Evolutionary conservation across 2,329 filamentous ascomycete genomes (phyloP), one percentile per base, ranked within the genome.

Genomic region (Fusarium pilosicola): DNA sequence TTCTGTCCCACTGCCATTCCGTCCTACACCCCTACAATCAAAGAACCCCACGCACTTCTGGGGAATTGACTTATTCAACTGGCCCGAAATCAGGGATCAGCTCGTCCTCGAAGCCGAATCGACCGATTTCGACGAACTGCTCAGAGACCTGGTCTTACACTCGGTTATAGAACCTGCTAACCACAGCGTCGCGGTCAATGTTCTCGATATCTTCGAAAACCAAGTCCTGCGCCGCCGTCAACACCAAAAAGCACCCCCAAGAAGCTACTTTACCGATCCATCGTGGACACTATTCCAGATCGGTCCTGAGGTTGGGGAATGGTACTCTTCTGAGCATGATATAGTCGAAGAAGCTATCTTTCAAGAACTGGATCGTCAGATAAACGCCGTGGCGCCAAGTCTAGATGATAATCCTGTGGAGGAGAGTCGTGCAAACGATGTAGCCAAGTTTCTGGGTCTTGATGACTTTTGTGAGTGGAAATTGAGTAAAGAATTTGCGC

Each of bases 401-500:
- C 17, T 6, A 7, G 48, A 36, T 7, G 46, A 18, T 9, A 5
- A n/a, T 18, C 28, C 28, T 2, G 3, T 49, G 22, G 46, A 49
- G 22, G 28, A 32, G 15, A 49, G 11, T 32, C 46, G 18, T 3
- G 30, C 48, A 17, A 52, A 36, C 30, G 30, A 52, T 18, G n/a
- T 52, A 34, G 48, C 48, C 7, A 52, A 52, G 30, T 52, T 52
- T 52, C 6, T 52, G 30, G 48, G 48, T 14, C 48, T 52, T 0
- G 48, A 52, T 52, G 48, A 52, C 17, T 52, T 52, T 36, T 24
- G 30, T 20, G 48, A 34, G 48, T 52, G 48, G 48, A 52, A 52
- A 20, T 26, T 52, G n/a, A 52, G 48, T 14, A 52, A 52, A 15
- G 48, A 52, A 1, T 52, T 52, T 52, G 30, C 30, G 5, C 9